Percentiles rank a stretch among this genome's conserved stretches.
Conservation (phyloP, 163 green algal species). For the Chlorella variabilis region DNA sequence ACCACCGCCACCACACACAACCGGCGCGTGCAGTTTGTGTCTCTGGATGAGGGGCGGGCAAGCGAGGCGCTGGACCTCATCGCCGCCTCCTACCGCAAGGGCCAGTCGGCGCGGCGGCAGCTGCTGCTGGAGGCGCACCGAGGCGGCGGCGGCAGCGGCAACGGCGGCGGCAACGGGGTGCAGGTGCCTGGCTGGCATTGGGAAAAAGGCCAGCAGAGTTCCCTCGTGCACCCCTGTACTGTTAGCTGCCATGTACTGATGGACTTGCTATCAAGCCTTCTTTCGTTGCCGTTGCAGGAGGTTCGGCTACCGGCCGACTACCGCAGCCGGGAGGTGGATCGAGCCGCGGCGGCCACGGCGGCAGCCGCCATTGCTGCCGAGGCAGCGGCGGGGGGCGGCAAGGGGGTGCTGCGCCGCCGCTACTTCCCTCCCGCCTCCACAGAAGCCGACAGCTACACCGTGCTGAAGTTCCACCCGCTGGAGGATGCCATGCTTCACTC, state of each 20-base stretch:
- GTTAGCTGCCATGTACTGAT: too few relatives aligned
- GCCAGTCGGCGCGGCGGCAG: constrained; percentile 8
- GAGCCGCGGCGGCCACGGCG: not conserved
- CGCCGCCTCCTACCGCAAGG: constrained; percentile 13
- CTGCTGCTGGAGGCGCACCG: constrained; percentile 6
- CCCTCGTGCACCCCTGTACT: too few relatives aligned
- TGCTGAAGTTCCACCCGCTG: constrained; percentile 25
- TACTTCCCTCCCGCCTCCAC: constrained; percentile 22
- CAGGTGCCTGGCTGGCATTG: not conserved
- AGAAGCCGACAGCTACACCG: constrained; percentile 18
- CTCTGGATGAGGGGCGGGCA: constrained; percentile 8
- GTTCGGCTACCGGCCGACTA: constrained; percentile 11
- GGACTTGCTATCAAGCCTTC: too few relatives aligned
- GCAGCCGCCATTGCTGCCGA: not conserved
- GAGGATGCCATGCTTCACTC: constrained; percentile 27
- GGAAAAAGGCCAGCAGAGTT: too few relatives aligned
- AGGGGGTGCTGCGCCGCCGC: not conserved
- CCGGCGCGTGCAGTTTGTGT: constrained; percentile 3
- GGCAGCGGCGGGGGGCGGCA: not conserved
- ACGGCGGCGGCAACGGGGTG: not conserved
- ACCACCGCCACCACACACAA: too few relatives aligned
- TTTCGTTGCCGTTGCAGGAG: not conserved
- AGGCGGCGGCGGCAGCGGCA: not conserved
- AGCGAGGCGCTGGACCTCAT: constrained; percentile 14
- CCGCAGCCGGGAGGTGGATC: not conserved